These are phyloP conservation scores for Exophiala viscosa DNA, from an alignment of 2,329 filamentous ascomycete species.

Conservation along the genomic window DNA sequence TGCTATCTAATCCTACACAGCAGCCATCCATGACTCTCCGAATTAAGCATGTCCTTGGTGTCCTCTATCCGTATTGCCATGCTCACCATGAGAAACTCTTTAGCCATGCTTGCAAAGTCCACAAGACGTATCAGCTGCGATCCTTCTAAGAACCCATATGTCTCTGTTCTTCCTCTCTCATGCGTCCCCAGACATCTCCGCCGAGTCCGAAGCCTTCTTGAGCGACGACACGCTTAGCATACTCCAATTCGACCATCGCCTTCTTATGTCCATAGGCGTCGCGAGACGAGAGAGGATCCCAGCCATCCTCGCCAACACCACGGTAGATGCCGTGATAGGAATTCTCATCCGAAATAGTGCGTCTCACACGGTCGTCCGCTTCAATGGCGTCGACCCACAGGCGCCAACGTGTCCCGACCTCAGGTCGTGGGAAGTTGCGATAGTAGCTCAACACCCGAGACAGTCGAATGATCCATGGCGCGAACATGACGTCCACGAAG, in stretches of 20 bases:
- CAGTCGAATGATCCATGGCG: constrained; percentile 69
- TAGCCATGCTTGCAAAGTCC: too few species aligned
- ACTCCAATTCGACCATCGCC: constrained; percentile 23
- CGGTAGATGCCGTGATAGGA: constrained; percentile 47
- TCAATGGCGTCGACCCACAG: constrained; percentile 70
- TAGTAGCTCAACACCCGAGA: constrained; percentile 63
- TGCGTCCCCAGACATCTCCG: constrained; percentile 24
- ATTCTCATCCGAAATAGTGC: constrained; percentile 64
- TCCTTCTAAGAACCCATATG: too few species aligned
- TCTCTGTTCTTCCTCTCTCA: constrained; percentile 13
- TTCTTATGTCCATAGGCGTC: constrained; percentile 9
- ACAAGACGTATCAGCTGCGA: too few species aligned
- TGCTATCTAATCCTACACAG: too few species aligned
- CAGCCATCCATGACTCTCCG: too few species aligned
- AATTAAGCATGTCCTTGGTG: too few species aligned
- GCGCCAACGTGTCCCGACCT: constrained; percentile 62
- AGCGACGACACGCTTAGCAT: constrained; percentile 22
- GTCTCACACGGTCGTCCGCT: constrained; percentile 57
- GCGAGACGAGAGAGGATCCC: constrained; percentile 10
- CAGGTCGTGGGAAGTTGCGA: constrained; percentile 62
- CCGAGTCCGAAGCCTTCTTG: constrained; percentile 27
- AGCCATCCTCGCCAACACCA: constrained; percentile 26
- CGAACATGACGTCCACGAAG: constrained; percentile 72
- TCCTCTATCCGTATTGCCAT: too few species aligned
- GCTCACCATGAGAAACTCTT: too few species aligned